phyloP scores from a whole-genome alignment of 768 basidiomycete genomes.

The Lactarius psammicola region DNA sequence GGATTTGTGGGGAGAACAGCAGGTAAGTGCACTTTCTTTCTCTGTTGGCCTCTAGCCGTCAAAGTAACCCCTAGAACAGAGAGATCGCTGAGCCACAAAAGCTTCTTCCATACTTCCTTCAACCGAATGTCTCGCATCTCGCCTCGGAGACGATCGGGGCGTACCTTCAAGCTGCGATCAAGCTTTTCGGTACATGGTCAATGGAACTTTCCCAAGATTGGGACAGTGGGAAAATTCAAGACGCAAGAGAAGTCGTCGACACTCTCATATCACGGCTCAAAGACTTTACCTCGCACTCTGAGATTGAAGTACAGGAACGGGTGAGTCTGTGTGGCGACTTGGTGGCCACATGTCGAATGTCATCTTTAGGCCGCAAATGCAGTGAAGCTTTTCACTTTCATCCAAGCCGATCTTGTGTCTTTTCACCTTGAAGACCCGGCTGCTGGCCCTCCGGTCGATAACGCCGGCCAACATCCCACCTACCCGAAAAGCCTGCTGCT shows the following conservation, averaged over 20 bases:
- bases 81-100: constrained; percentile 78
- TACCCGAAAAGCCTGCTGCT: constrained; percentile 92
- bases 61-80: constrained; percentile 39
- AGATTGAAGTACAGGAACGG: constrained; percentile 92
- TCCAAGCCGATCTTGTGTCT: constrained; percentile 65
- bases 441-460: constrained; percentile 36
- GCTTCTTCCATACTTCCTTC: constrained; percentile 65
- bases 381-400: constrained; percentile 69
- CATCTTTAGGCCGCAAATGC: constrained; percentile 72
- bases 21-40: constrained; percentile 45
- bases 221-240: constrained; percentile 67
- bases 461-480: constrained; percentile 41
- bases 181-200: constrained; percentile 86
- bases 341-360: constrained; percentile 13
- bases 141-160: constrained; percentile 67
- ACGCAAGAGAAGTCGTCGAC: constrained; percentile 63
- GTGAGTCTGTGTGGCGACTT: constrained; percentile 44
- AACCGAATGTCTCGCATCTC: constrained; percentile 55
- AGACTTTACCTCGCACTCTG: constrained; percentile 55
- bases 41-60: neutral
- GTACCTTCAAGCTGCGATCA: constrained; percentile 79
- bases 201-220: constrained; percentile 73
- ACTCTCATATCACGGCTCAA: constrained; percentile 56
- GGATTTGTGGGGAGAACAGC: constrained; percentile 95
- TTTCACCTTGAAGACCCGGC: constrained; percentile 47